Conservation (phyloP, 2,329 filamentous ascomycete species). For the Fusarium nanum region DNA sequence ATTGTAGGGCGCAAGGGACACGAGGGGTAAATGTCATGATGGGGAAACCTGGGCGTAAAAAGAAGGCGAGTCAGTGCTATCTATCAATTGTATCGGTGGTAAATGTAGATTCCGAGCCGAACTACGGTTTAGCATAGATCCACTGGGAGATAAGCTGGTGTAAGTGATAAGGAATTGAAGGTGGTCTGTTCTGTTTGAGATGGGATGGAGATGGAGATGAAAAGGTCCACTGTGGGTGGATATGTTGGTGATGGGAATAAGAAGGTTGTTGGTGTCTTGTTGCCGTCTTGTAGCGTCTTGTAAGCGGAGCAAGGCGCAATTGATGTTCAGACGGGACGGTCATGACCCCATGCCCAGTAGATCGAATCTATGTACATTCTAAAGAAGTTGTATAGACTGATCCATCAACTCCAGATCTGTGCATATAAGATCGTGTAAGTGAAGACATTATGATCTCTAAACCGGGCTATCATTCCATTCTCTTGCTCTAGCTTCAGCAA, state of each 20-base stretch:
- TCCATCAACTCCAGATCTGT: no score
- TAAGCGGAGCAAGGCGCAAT: not conserved
- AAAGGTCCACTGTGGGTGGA: not conserved
- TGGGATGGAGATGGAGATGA: not conserved
- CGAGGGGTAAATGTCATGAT: slow-evolving; percentile 37
- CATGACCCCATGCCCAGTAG: no score
- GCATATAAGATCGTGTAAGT: not conserved
- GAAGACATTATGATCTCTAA: no score
- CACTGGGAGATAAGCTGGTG: slow-evolving; percentile 21
- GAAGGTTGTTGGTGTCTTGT: not conserved
- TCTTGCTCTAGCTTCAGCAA: not conserved
- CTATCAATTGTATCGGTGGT: slow-evolving; percentile 12
- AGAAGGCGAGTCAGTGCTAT: slow-evolving; percentile 25
- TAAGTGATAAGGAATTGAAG: not conserved
- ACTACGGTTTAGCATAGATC: slow-evolving; percentile 13
- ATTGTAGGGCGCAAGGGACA: slow-evolving; percentile 40
- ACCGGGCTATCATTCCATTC: not conserved
- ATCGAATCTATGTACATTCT: no score
- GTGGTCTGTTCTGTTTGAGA: not conserved
- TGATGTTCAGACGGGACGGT: not conserved
- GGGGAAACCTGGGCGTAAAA: not conserved
- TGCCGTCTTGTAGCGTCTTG: not conserved
- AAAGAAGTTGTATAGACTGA: no score
- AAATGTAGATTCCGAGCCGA: slow-evolving; percentile 36
- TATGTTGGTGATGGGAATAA: not conserved